Evolutionary conservation across 108 stramenopile genomes (phyloP), one percentile per base, ranked within the genome.

Genomic region (Cyclostephanos tholiformis): DNA sequence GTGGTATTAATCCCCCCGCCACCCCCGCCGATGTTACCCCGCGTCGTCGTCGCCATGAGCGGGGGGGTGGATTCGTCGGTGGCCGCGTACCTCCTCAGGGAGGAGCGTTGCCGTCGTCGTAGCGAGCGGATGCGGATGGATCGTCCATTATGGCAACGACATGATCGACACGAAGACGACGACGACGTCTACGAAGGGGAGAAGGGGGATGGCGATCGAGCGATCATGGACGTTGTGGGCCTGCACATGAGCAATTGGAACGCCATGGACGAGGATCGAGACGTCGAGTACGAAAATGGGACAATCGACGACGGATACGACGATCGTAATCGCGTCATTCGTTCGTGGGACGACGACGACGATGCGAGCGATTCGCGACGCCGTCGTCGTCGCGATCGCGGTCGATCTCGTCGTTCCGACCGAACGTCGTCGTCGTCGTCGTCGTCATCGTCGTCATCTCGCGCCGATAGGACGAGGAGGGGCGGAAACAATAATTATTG

Each of bases 11-110:
- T 4, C 32, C 44, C 44, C 11, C 41, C 41, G 12, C 41, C 41
- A 12, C 16, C 44, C 41, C 41, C 41, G 8, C 41, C 9, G 11
- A 8, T 41, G 9, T 12, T 10, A 1, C 44, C 44, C 13, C 23
- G 53, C 55, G 46, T 98, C 35, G 95, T 86, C n/a, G 93, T 99
- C 9, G 98, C 96, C 56, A 79, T 99, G 83, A 96, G 95, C 26
- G 98, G 98, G 7, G 98, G 98, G 12, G 97, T 99, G n/a, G 98
- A 99, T 74, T 95, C 94, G 16, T 91, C 95, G 8, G 97, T 99
- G 19, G 91, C 89, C 16, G 96, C 97, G 16, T 63, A 89, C 71
- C 82, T 97, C 0, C 70, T 97, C 0, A 14, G 16, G 16, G 16
- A 16, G 44, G 14, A 17, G 14, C 44, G 44, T 2, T 14, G 44